Conservation (phyloP, 257 asterid genomes). For the Lycium ferocissimum region DNA sequence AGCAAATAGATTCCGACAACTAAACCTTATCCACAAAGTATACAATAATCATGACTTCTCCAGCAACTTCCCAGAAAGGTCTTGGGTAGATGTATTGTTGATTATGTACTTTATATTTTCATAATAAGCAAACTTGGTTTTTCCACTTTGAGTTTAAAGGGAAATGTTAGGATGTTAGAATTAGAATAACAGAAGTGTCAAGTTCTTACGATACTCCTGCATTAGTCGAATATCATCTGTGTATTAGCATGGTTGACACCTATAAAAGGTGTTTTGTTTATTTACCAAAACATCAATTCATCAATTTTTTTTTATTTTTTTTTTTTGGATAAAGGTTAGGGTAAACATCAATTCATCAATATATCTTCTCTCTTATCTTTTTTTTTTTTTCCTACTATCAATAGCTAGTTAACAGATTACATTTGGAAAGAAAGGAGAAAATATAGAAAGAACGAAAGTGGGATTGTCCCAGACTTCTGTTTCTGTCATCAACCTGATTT, state of each 20-base stretch:
- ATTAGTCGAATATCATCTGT: neutral
- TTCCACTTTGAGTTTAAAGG: neutral
- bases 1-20: neutral
- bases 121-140: neutral
- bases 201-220: neutral
- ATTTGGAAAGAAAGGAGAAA: neutral
- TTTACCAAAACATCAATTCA: neutral
- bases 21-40: neutral
- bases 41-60: neutral
- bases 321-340: no score
- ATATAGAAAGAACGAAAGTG: neutral
- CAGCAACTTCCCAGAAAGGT: neutral
- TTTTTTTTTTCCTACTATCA: neutral
- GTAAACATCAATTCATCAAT: neutral
- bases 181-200: neutral
- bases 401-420: neutral
- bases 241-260: neutral
- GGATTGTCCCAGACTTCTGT: neutral
- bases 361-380: neutral
- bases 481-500: neutral
- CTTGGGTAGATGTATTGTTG: neutral
- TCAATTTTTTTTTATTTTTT: neutral
- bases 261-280: neutral
- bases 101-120: neutral
- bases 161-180: neutral